Evolutionary conservation across 371 early-diverging fungal species (phyloP), one percentile per base, ranked within the genome.

Genomic region (Catenaria anguillulae): DNA sequence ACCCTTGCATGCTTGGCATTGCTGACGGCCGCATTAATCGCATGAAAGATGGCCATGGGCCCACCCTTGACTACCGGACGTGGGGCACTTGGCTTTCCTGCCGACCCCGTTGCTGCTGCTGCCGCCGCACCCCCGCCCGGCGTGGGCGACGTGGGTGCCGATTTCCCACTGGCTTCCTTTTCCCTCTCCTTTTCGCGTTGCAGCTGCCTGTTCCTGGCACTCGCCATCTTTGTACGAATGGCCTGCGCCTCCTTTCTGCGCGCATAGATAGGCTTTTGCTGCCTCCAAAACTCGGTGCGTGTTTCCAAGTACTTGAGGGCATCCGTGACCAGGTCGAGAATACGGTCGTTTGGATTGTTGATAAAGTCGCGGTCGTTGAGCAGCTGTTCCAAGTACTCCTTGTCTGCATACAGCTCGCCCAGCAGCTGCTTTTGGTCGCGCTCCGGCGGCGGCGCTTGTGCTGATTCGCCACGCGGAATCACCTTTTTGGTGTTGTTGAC

Each of bases 211-310:
- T 6, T 58, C 15, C 42, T n/a, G n/a, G 58, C 58, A 8, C 15
- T 15, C 26, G 40, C 17, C 42, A 58, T 58, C 31, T 58, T 58
- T n/a, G 29, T 42, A 8, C 42, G 36, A 5, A 58, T 58, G 15
- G 36, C 24, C 56, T 29, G 23, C 6, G 63, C 50, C n/a, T 65
- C 65, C 35, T 40, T 65, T 31, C 60, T 42, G 1, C 65, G 55
- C 55, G 65, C 64, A 36, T 65, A 65, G 8, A 65, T 63, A 21
- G 78, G 78, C 50, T 75, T 67, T 65, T 77, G 76, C 70, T 77
- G 75, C 50, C 74, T 65, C 78, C 78, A 78, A 60, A 78, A 78
- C n/a, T 73, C 77, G 26, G 74, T 60, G n/a, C 78, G 66, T 5
- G 68, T 66, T 17, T 64, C 55, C n/a, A 78, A 69, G 65, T 73